Conservation (phyloP, 2,329 filamentous ascomycete genomes). For the Teratosphaeria pseudoeucalypti region DNA sequence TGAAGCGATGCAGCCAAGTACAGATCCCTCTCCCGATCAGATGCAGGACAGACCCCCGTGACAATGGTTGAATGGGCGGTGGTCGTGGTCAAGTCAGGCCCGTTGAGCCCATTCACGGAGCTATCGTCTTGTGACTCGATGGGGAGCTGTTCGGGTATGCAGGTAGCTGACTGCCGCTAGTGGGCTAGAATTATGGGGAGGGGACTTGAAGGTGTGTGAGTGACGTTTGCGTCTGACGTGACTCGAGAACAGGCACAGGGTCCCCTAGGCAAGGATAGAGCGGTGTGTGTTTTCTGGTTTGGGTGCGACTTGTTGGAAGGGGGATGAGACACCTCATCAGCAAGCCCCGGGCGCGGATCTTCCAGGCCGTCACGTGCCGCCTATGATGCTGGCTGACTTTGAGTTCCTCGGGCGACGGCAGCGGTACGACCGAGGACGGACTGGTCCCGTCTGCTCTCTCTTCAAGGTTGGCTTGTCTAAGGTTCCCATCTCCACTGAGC, state of each 20-base stretch:
- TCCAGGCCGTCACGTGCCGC: background rate
- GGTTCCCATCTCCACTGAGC: too few relatives aligned
- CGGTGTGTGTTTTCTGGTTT: background rate
- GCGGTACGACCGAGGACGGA: background rate
- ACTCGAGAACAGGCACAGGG: background rate
- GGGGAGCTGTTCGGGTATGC: background rate
- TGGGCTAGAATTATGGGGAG: background rate
- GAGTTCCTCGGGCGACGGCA: background rate
- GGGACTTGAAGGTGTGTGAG: background rate
- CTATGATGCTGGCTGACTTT: background rate
- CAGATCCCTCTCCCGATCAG: background rate
- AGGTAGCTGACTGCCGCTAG: background rate
- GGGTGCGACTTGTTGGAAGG: background rate
- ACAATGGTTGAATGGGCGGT: background rate
- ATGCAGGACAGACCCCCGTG: background rate
- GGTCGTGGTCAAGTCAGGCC: background rate
- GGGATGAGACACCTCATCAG: background rate
- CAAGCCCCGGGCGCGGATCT: background rate
- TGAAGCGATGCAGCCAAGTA: background rate
- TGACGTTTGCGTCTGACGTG: background rate
- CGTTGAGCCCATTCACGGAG: background rate
- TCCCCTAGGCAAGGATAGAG: background rate
- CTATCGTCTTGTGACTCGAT: background rate
- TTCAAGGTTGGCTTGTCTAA: too few relatives aligned
- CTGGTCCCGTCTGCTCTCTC: too few relatives aligned